Base-by-base conservation (phyloP, 208 protist genomes). In the Plasmodiophora brassicae region DNA sequence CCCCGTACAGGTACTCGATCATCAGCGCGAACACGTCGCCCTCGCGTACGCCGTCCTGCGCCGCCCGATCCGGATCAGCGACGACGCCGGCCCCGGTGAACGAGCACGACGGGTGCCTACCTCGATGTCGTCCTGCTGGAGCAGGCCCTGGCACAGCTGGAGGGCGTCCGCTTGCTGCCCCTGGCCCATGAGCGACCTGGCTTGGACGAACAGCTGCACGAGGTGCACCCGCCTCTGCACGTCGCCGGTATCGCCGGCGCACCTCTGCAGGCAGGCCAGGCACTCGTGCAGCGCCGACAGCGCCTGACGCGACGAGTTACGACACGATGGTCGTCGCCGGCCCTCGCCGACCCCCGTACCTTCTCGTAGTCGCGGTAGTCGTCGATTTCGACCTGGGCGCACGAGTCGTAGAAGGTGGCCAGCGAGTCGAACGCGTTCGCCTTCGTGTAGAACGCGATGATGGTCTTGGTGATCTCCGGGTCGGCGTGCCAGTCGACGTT, bases 361-460 rank as follows among this genome's bases (percentile, higher is more conserved):
- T 96, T 96, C 14, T 94, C 92, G 92, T 98, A 98, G 92, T 98
- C 94, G 36, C 96, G 93, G 92, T 97, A 95, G 88, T 98, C 97
- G 88, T 98, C 97, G 85, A 98, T 97, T 53, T 98, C 95, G 45
- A 97, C 46, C 90, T 98, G 96, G 35, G 96, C 94, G 84, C 95
- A 97, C 0, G 94, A 91, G 41, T 98, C 96, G 90, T 94, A 97
- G 88, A 98, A 98, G 35, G 89, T 91, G 43, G 94, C 88, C 20
- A 98, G 93, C 84, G 91, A 95, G 0, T 95, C 92, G 84, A 92
- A 96, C 25, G 95, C 96, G 87, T 97, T 97, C 0, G 96, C 95
- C 88, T 98, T 98, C 46, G 93, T 97, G 92, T 98, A 98, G 91
- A 98, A 98, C 43, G 92, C 89, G 22, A 98, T 92, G 91, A 98